phyloP scores from a whole-genome alignment of 2,329 filamentous ascomycete genomes.

The Trichophyton simii region DNA sequence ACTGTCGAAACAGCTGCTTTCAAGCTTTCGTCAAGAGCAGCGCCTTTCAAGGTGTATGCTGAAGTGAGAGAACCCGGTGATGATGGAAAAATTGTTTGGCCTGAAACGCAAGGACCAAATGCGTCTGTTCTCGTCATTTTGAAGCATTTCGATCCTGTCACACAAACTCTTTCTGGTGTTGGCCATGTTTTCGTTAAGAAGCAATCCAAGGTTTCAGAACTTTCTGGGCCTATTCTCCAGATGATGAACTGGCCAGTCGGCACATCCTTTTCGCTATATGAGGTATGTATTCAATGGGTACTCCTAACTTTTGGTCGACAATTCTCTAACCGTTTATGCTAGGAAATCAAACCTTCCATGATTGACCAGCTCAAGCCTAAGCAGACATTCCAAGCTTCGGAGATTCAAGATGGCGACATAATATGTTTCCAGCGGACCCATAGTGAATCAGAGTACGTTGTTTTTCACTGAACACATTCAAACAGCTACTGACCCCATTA shows the following conservation, averaged over 20 bases:
- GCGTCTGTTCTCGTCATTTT: conserved; percentile 70
- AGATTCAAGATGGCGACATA: conserved; percentile 94
- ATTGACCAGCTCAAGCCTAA: conserved; percentile 90
- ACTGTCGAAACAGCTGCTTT: conserved; percentile 63
- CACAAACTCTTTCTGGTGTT: conserved; percentile 62
- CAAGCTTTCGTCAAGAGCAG: conserved; percentile 56
- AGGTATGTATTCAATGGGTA: conserved; percentile 37
- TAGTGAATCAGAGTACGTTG: conserved; percentile 26
- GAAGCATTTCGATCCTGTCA: conserved; percentile 75
- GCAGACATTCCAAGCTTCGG: conserved; percentile 74
- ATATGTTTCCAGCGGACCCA: conserved; percentile 74
- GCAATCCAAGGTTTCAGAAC: conserved; percentile 75
- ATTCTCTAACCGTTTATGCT: conserved; percentile 14
- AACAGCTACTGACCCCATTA: neutral
- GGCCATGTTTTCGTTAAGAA: conserved; percentile 79
- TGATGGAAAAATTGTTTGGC: conserved; percentile 61
- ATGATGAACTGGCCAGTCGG: conserved; percentile 79
- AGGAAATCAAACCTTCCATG: conserved; percentile 96
- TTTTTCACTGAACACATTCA: neutral
- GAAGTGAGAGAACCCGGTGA: conserved; percentile 60
- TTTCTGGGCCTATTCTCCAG: conserved; percentile 63
- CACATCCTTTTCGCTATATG: conserved; percentile 61
- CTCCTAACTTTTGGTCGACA: neutral
- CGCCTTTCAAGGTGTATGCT: conserved; percentile 66
- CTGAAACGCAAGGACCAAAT: conserved; percentile 31